Evolutionary conservation across 2,329 filamentous ascomycete genomes (phyloP).

Genomic region (Penicillium paneum): DNA sequence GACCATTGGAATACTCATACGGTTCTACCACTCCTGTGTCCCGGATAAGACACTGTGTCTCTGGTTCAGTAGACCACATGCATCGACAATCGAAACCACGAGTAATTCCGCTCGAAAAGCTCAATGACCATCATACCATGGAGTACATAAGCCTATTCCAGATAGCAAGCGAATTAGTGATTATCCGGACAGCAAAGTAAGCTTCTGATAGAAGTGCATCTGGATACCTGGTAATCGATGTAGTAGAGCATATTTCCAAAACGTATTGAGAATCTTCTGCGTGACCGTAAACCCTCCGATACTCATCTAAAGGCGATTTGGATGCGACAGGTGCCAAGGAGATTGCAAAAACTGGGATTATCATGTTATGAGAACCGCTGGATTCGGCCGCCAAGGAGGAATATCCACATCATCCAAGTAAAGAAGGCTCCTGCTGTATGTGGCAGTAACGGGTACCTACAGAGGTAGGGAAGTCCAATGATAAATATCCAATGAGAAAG

Average conservation of each 20-base stretch:
- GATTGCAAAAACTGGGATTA: constrained; percentile 78
- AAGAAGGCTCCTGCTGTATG: constrained; percentile 63
- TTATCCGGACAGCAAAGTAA: background rate
- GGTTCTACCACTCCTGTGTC: constrained; percentile 66
- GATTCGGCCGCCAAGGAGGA: constrained; percentile 82
- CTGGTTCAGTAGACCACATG: constrained; percentile 65
- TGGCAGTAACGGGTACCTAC: constrained; percentile 31
- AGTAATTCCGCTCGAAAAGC: constrained; percentile 64
- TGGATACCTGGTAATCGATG: constrained; percentile 70
- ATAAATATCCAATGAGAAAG: constrained; percentile 72
- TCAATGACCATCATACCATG: constrained; percentile 94
- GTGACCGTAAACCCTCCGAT: constrained; percentile 79
- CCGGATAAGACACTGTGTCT: constrained; percentile 63
- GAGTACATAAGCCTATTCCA: constrained; percentile 67
- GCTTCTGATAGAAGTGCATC: background rate
- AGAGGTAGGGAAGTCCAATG: constrained; percentile 76
- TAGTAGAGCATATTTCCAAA: constrained; percentile 89
- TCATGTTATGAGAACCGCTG: constrained; percentile 67
- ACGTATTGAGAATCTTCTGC: constrained; percentile 69
- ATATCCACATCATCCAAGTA: constrained; percentile 78
- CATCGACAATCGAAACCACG: constrained; percentile 57
- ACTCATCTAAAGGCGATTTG: constrained; percentile 87
- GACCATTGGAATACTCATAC: constrained; percentile 66
- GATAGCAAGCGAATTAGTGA: background rate
- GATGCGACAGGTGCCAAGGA: constrained; percentile 77